Base-by-base conservation (phyloP, 1,284 basidiomycete genomes). In the Schizophyllum commune region DNA sequence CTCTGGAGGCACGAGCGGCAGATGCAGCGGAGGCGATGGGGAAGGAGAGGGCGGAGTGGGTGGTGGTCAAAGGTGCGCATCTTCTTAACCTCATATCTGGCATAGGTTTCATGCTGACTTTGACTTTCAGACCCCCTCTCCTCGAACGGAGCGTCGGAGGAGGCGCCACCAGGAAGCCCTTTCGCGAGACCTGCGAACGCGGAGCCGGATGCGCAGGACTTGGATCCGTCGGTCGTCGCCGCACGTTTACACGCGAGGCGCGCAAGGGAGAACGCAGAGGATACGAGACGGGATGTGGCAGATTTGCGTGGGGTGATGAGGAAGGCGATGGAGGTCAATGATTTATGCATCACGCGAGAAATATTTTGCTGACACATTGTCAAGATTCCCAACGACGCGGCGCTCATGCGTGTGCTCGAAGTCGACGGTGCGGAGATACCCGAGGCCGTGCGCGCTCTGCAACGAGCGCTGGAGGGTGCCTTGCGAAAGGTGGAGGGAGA, bases 401-500 rank as follows among this genome's bases (percentile, higher is more conserved):
- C 63, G 57, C 62, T 66, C 53, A 73, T 89, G 33, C 74, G 78
- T 47, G 77, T 85, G 8, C 73, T 91, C 61, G 84, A 88, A 65
- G 79, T 89, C 20, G 79, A 80, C 39, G 77, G 80, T 63, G 81
- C 83, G 56, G 87, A 91, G 71, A 86, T 91, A 77, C 86, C 87
- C 0, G 90, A 92, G 70, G 89, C 89, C 19, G 83, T 90, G 69
- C 89, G 89, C 74, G 86, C 89, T 4, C 77, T 92, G 15, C 87
- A 89, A 71, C 74, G 89, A 27, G 85, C 83, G 20, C 74, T 90
- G 39, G 86, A 89, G 72, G 68, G 69, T 19, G 76, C 81, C 62
- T 21, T 55, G 19, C 4, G 19, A 13, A 55, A 20, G 53, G 20
- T 21, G 3, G 53, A 27, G 53, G 53, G 11, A 19, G 19, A 13